Base-by-base conservation (phyloP, 352 stramenopile species). In the Plasmopara viticola region DNA sequence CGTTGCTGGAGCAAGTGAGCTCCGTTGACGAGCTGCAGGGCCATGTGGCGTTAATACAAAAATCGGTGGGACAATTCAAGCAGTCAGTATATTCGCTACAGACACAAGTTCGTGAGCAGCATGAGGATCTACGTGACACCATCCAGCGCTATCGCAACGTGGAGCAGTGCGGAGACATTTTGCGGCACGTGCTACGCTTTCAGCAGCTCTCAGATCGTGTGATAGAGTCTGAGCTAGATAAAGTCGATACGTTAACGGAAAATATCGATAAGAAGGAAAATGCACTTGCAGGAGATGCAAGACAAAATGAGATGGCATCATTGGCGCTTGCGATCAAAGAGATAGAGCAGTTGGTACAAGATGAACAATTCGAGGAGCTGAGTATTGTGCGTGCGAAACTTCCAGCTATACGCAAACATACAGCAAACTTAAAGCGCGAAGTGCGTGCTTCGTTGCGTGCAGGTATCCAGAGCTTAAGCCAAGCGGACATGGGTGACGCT, bases 61-160 rank as follows among this genome's bases (percentile, higher is more conserved):
- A 58, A 31, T 86, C 78, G 0, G 78, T 90, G 43, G 53, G 66
- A 4, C 61, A 87, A n/a, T 64, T 91, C 28, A 83, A 91, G 55
- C 63, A 70, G 28, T 73, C 72, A 1, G 71, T 89, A 17, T 40
- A 82, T 15, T 71, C 84, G 31, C 66, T 92, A 9, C 73, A 94
- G 60, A 46, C 44, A 0, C 60, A 71, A 13, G 74, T 90, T 43
- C 51, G 66, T 15, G 56, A 77, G 37, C 73, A 87, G 53, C 78
- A 90, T 41, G 62, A 77, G 31, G 69, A 66, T 25, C 61, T 92
- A 14, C 62, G 65, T n/a, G 55, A 67, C 30, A 74, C 68, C 7
- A 87, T 94, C 39, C 75, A 83, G 44, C 79, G 84, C 50, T 78
- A 90, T 55, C 74, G 79, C 52, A 89, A 90, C 51, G 70, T 92